Evolutionary conservation across 345 rosid species (phyloP).

Genomic region (Salix brachista): DNA sequence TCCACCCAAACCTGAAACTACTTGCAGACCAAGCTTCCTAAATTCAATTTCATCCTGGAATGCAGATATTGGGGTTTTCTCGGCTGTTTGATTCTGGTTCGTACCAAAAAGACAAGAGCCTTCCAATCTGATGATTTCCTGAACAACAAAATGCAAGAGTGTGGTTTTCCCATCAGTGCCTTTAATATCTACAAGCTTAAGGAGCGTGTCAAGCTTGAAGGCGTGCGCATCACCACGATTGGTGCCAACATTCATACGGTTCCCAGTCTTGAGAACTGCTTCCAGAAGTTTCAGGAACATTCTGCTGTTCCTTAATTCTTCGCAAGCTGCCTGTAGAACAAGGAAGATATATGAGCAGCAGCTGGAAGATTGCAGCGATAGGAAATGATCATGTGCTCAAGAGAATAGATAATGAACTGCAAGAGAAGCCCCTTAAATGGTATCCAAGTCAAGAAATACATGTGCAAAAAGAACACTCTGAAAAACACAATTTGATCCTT

Average conservation of each 20-base stretch:
- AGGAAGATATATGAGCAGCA: conserved; percentile 5
- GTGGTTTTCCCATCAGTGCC: conserved; percentile 86
- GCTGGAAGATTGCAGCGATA: conserved; percentile 5
- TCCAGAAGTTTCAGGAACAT: conserved; percentile 86
- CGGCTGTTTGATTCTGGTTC: conserved; percentile 23
- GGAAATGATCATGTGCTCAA: background rate
- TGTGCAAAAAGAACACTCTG: background rate
- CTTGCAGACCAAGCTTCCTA: conserved; percentile 82
- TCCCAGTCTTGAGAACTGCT: conserved; percentile 92
- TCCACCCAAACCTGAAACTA: conserved; percentile 71
- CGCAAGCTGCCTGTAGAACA: conserved; percentile 60
- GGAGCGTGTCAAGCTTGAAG: conserved; percentile 91
- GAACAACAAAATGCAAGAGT: too few species aligned
- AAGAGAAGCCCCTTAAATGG: background rate
- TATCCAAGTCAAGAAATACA: background rate
- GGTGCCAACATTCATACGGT: conserved; percentile 94
- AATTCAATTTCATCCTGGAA: conserved; percentile 61
- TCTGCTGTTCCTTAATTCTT: conserved; percentile 68
- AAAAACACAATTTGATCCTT: background rate
- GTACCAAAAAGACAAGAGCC: too few species aligned
- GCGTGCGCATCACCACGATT: conserved; percentile 89
- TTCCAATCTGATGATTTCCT: too few species aligned
- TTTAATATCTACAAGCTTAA: conserved; percentile 79
- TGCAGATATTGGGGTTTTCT: conserved; percentile 33
- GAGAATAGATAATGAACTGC: background rate